These are phyloP conservation scores for Candida sp. DNA, from an alignment of 1,139 yeast genomes.

Conservation along the genomic window DNA sequence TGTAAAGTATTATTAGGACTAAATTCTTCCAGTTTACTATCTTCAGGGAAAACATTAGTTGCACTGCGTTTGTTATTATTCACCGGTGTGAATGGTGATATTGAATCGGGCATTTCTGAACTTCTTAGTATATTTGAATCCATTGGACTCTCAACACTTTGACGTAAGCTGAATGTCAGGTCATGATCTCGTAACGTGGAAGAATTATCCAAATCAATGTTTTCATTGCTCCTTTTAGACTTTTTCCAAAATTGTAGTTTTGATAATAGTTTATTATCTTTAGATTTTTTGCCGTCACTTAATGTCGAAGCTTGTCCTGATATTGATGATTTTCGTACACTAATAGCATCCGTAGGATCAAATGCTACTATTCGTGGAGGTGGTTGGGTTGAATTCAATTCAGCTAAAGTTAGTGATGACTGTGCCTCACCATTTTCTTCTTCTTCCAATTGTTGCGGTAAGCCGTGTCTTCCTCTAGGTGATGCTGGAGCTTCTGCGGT, in stretches of 20 bases:
- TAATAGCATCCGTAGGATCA: background rate
- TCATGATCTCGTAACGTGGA: slow-evolving; percentile 3
- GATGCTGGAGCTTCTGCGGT: background rate
- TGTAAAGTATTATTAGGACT: background rate
- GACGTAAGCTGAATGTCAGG: slow-evolving; percentile 2
- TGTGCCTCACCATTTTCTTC: background rate
- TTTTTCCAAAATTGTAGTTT: slow-evolving; percentile 45
- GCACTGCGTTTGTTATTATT: background rate
- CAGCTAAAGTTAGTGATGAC: slow-evolving; percentile 1
- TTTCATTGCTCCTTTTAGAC: slow-evolving; percentile 11
- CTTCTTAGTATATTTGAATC: background rate
- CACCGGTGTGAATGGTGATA: background rate
- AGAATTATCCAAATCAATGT: slow-evolving; percentile 6
- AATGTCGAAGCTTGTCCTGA: slow-evolving; percentile 5
- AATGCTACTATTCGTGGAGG: slow-evolving; percentile 1
- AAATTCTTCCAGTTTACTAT: background rate
- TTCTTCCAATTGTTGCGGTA: background rate
- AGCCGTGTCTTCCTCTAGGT: background rate
- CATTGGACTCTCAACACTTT: background rate
- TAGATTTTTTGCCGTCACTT: slow-evolving; percentile 12
- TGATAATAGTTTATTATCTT: slow-evolving; percentile 25
- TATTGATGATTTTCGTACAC: slow-evolving; percentile 5
- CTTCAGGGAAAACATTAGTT: background rate
- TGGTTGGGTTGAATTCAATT: background rate
- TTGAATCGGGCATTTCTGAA: background rate